Evolutionary conservation across 108 stramenopile genomes (phyloP).

Genomic region (Epithemia pelagica): DNA sequence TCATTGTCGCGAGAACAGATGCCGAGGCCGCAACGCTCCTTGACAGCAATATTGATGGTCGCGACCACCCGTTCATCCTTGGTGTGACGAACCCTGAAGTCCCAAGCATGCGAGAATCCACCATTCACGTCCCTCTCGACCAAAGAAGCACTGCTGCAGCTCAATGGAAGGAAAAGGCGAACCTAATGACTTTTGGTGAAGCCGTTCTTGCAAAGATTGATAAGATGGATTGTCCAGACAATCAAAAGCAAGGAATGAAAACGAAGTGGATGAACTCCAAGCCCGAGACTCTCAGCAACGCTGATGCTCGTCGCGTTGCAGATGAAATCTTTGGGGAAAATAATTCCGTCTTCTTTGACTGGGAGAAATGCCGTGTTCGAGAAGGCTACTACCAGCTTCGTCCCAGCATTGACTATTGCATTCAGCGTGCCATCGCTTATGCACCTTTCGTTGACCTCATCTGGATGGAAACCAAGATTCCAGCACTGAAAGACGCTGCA

Average conservation of each 20-base stretch:
- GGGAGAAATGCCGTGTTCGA: slow-evolving; percentile 88
- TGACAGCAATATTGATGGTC: slow-evolving; percentile 89
- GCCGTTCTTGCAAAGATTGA: slow-evolving; percentile 71
- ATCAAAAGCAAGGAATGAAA: slow-evolving; percentile 50
- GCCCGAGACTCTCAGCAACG: slow-evolving; percentile 76
- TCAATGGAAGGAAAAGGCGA: slow-evolving; percentile 57
- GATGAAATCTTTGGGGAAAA: slow-evolving; percentile 75
- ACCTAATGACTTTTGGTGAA: slow-evolving; percentile 83
- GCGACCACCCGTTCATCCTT: slow-evolving; percentile 95
- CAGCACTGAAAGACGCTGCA: slow-evolving; percentile 72
- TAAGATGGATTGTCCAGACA: slow-evolving; percentile 18
- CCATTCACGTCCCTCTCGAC: slow-evolving; percentile 33
- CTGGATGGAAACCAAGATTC: slow-evolving; percentile 93
- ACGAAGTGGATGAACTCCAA: slow-evolving; percentile 71
- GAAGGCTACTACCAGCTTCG: slow-evolving; percentile 92
- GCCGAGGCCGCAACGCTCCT: slow-evolving; percentile 95
- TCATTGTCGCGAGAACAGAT: slow-evolving; percentile 92
- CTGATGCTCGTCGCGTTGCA: slow-evolving; percentile 72
- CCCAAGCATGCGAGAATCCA: slow-evolving; percentile 50
- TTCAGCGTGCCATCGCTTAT: slow-evolving; percentile 88
- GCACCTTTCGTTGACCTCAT: slow-evolving; percentile 86
- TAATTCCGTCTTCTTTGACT: slow-evolving; percentile 85
- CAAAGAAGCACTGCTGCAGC: slow-evolving; percentile 33
- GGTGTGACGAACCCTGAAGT: slow-evolving; percentile 71
- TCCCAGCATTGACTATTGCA: slow-evolving; percentile 88